Conservation (phyloP, 352 stramenopile species). For the Sclerospora graminicola region DNA sequence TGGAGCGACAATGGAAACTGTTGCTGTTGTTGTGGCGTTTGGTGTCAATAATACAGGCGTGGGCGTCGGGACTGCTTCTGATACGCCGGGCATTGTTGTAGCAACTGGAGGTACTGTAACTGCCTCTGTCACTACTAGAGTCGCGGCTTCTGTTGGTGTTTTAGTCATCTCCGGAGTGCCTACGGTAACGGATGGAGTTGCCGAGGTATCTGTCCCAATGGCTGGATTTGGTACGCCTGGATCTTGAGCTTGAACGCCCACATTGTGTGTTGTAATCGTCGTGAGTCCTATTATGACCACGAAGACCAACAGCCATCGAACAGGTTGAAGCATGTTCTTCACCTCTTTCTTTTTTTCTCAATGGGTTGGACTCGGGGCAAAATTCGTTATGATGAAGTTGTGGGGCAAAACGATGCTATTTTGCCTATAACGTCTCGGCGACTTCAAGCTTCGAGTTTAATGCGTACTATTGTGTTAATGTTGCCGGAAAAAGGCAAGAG, state of each 20-base stretch:
- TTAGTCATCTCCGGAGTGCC: not conserved
- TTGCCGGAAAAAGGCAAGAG: too few relatives aligned
- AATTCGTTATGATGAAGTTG: not conserved
- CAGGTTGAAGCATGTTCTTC: constrained; percentile 14
- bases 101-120: not conserved
- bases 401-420: constrained; percentile 10
- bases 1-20: not conserved
- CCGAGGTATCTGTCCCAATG: not conserved
- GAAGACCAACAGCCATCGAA: constrained; percentile 6
- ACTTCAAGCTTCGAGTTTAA: too few relatives aligned
- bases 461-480: too few relatives aligned
- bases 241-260: constrained; percentile 12
- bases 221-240: not conserved
- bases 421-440: too few relatives aligned
- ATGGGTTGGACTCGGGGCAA: not conserved
- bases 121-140: constrained; percentile 8
- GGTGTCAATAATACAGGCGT: constrained; percentile 1
- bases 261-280: constrained; percentile 2
- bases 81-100: not conserved
- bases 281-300: constrained; percentile 3
- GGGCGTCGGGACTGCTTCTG: constrained; percentile 2
- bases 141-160: not conserved
- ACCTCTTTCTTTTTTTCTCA: not conserved
- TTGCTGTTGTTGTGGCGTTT: not conserved
- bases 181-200: not conserved